Conservation (phyloP, 2,329 filamentous ascomycete genomes). For the Ophiobolus disseminans region DNA sequence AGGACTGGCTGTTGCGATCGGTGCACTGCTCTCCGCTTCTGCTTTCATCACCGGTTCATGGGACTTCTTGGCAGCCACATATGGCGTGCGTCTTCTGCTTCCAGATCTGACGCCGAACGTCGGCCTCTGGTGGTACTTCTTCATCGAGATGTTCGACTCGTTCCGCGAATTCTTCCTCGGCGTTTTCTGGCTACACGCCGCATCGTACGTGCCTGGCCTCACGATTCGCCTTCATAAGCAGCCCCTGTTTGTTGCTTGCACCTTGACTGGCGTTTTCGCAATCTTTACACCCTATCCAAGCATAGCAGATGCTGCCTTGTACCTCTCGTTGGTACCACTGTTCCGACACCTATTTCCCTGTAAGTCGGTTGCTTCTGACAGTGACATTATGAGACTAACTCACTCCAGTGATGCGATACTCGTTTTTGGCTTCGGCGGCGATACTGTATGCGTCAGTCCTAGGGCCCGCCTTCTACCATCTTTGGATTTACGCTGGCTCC, state of each 20-base stretch:
- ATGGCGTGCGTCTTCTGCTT: conserved; percentile 88
- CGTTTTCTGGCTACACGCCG: conserved; percentile 96
- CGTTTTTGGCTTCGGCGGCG: conserved; percentile 82
- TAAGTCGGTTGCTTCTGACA: conserved; percentile 51
- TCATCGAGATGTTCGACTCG: conserved; percentile 99
- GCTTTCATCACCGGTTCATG: conserved; percentile 78
- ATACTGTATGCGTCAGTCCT: conserved; percentile 88
- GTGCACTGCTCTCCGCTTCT: conserved; percentile 72
- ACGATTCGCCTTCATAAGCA: conserved; percentile 83
- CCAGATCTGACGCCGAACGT: conserved; percentile 94
- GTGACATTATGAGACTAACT: conserved; percentile 12
- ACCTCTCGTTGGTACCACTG: conserved; percentile 80
- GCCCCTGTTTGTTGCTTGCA: conserved; percentile 82
- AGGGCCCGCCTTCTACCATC: conserved; percentile 92
- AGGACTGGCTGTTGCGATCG: conserved; percentile 57
- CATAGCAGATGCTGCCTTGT: conserved; percentile 86
- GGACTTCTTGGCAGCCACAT: conserved; percentile 88
- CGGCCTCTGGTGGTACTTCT: conserved; percentile 99
- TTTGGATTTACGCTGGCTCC: conserved; percentile 98
- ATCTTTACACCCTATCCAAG: conserved; percentile 98
- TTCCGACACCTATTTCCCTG: conserved; percentile 90
- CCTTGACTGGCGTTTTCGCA: conserved; percentile 87
- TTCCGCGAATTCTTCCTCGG: conserved; percentile 97
- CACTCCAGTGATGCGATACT: conserved; percentile 81
- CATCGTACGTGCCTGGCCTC: conserved; percentile 86